Evolutionary conservation across 1,284 basidiomycete species (phyloP), one percentile per base, ranked within the genome.

Genomic region (Cryptococcus wingfieldii): DNA sequence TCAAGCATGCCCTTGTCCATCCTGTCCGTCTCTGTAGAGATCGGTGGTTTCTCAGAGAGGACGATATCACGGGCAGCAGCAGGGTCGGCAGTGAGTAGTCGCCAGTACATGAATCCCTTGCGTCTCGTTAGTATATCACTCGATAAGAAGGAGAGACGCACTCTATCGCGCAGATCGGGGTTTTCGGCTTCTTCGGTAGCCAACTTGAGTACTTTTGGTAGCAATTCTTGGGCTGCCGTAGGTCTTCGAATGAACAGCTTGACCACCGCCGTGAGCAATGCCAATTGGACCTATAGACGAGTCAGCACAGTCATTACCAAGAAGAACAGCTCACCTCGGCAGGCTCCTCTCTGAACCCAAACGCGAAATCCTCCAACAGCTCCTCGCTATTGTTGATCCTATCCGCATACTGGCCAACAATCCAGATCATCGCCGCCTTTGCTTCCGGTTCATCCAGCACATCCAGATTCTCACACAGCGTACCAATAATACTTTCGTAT

Each of bases 401-500:
- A 74, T 89, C 89, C 13, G 95, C 91, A 71, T 98, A 98, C 78
- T 98, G 93, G 50, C 95, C 95, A 53, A 98, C 88, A 67, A 98
- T 98, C 95, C 95, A 98, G 69, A 98, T 97, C 58, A 98, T 83
- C 8, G 93, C 92, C 0, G 95, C 90, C 74, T 98, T 98, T 5
- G 95, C 95, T 72, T 98, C 96, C 14, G 95, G 94, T 72, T 98
- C 96, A 72, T 98, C 95, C 47, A 98, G 80, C 64, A 95, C 93
- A 64, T 98, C 95, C 25, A 98, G 83, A 68, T 94, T 96, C 6
- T 91, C 87, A 70, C 95, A 98, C 38, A 98, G 79, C 1, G 89
- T 93, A 2, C 91, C 92, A 65, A 98, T 98, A 66, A 97, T 89
- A 52, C 91, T 91, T 78, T 98, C 96, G 76, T 98, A 98, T 34